Conservation (phyloP, 2,329 filamentous ascomycete species). For the Pezicula rhizophila region DNA sequence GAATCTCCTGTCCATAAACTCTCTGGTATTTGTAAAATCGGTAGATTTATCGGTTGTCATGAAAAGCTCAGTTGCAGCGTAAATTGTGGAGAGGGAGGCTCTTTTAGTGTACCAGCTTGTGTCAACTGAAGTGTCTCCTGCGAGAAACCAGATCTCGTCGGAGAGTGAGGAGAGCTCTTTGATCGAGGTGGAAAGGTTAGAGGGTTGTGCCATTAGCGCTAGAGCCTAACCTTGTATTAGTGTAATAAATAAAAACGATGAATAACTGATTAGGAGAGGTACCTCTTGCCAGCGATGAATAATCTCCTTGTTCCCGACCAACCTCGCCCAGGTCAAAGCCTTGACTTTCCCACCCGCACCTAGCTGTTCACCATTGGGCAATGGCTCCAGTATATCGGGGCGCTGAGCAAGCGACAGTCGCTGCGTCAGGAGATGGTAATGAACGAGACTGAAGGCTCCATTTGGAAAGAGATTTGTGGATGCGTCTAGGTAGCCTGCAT, state of each 20-base stretch:
- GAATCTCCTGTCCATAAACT: slow-evolving; percentile 67
- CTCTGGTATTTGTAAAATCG: slow-evolving; percentile 69
- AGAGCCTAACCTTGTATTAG: slow-evolving; percentile 47
- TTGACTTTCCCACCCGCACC: slow-evolving; percentile 61
- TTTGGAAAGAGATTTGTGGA: slow-evolving; percentile 76
- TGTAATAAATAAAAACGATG: background rate
- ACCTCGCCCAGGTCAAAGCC: slow-evolving; percentile 65
- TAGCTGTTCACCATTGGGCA: slow-evolving; percentile 32
- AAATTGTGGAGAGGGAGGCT: slow-evolving; percentile 56
- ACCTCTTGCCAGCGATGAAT: slow-evolving; percentile 84
- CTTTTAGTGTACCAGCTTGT: slow-evolving; percentile 80
- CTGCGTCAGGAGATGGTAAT: slow-evolving; percentile 67
- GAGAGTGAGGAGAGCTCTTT: slow-evolving; percentile 73
- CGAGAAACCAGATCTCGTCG: slow-evolving; percentile 89
- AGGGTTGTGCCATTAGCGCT: slow-evolving; percentile 81
- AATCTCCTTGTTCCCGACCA: slow-evolving; percentile 68
- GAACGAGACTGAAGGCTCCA: slow-evolving; percentile 75
- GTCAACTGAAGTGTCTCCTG: slow-evolving; percentile 78
- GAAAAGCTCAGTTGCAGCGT: slow-evolving; percentile 77
- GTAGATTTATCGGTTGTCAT: slow-evolving; percentile 84
- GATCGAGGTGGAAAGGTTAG: slow-evolving; percentile 68
- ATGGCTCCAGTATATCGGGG: slow-evolving; percentile 23
- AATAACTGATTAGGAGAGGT: slow-evolving; percentile 10
- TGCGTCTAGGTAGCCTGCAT: slow-evolving; percentile 81
- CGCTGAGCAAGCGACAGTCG: slow-evolving; percentile 47